Conservation (phyloP, 2,329 filamentous ascomycete species). For the Alternaria gansuensis region DNA sequence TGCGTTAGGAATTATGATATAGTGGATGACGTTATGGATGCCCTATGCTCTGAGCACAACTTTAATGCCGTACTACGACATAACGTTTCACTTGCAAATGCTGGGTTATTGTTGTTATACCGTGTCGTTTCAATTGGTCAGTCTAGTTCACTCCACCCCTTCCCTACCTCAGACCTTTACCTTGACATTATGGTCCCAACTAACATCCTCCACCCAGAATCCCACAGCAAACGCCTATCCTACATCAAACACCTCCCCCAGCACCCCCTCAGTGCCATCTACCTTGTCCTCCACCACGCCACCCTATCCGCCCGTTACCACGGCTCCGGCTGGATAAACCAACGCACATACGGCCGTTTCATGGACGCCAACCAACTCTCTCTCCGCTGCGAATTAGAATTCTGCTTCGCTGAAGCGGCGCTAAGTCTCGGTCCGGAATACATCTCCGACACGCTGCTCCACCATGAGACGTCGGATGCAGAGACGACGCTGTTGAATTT, state of each 20-base stretch:
- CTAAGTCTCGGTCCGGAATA: conserved; percentile 39
- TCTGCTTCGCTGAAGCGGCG: conserved; percentile 42
- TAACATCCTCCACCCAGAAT: conserved; percentile 23
- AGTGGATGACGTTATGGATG: conserved; percentile 46
- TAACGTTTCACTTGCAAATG: conserved; percentile 40
- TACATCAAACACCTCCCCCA: conserved; percentile 36
- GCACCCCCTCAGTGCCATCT: conserved; percentile 41
- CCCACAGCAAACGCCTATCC: conserved; percentile 24
- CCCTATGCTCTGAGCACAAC: conserved; percentile 39
- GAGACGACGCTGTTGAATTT: conserved; percentile 39
- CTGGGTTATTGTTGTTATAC: conserved; percentile 42
- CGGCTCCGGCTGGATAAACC: conserved; percentile 45
- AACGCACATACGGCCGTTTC: conserved; percentile 40
- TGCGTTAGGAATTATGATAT: conserved; percentile 45
- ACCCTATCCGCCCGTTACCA: conserved; percentile 45
- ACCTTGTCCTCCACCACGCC: conserved; percentile 40
- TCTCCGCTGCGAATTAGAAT: conserved; percentile 43
- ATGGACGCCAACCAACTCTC: conserved; percentile 43
- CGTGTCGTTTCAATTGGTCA: conserved; percentile 32
- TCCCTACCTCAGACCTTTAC: too few relatives aligned
- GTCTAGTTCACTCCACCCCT: neutral
- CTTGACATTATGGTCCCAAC: neutral
- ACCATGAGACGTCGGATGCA: conserved; percentile 19
- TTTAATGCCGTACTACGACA: conserved; percentile 36
- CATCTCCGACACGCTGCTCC: conserved; percentile 36